These are phyloP conservation scores for Penicillium sp. DNA, from an alignment of 2,329 filamentous ascomycete genomes.

Conservation along the genomic window DNA sequence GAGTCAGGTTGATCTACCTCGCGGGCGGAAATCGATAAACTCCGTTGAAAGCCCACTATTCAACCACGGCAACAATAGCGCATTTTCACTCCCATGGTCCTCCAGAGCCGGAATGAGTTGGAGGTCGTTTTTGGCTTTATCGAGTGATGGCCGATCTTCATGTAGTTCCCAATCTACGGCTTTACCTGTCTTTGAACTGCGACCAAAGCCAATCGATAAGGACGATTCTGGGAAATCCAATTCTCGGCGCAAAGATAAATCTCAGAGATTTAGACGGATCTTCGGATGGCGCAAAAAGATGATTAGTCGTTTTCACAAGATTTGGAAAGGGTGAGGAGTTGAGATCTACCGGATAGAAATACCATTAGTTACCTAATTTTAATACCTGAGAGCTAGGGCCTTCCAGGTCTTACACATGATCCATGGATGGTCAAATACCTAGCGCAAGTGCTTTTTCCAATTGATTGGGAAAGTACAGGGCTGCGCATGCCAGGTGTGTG, in stretches of 20 bases:
- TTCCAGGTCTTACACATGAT: too few species aligned
- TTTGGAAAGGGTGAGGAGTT: neutral
- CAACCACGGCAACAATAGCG: neutral
- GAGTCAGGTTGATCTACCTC: neutral
- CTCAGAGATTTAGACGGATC: neutral
- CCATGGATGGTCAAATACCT: too few species aligned
- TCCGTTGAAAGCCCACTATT: neutral
- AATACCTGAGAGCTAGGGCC: too few species aligned
- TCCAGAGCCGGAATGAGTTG: neutral
- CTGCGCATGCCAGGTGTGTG: too few species aligned
- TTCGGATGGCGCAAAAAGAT: neutral
- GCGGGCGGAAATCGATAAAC: neutral
- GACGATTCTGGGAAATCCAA: neutral
- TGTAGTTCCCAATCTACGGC: neutral
- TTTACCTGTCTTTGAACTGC: neutral
- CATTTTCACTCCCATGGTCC: neutral
- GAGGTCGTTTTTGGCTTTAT: neutral
- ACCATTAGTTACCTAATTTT: too few species aligned
- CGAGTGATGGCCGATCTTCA: neutral
- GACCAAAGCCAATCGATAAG: neutral
- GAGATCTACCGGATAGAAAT: too few species aligned
- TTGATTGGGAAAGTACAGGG: too few species aligned
- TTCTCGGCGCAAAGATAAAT: neutral
- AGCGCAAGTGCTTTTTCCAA: too few species aligned
- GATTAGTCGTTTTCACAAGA: neutral